Evolutionary conservation across 2,329 filamentous ascomycete genomes (phyloP).

Genomic region (Xylaria arbuscula): DNA sequence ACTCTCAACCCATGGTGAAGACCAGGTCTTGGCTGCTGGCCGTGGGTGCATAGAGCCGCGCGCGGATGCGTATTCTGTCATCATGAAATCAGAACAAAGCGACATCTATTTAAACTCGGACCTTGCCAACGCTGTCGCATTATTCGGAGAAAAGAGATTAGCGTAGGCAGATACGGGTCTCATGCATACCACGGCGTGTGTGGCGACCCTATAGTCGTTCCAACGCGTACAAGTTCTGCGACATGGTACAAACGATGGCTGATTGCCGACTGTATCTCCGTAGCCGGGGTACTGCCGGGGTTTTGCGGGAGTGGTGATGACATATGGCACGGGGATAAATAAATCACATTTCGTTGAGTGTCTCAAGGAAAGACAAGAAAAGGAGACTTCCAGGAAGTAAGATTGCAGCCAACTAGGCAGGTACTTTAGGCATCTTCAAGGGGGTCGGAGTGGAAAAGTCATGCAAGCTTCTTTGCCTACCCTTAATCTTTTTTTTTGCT

Average conservation of each 20-base stretch:
- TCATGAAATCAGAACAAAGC: constrained; percentile 20
- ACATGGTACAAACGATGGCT: constrained; percentile 30
- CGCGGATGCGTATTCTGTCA: constrained; percentile 13
- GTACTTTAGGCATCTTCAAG: constrained; percentile 4
- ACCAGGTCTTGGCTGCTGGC: not conserved
- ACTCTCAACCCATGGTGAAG: not conserved
- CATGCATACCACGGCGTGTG: constrained; percentile 11
- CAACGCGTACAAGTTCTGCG: constrained; percentile 11
- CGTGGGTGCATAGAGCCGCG: constrained; percentile 1
- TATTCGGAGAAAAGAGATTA: constrained; percentile 22
- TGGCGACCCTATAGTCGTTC: constrained; percentile 13
- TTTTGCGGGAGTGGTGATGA: constrained; percentile 28
- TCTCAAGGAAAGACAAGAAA: constrained; percentile 30
- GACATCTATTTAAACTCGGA: constrained; percentile 1
- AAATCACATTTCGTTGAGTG: constrained; percentile 19
- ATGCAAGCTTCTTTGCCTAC: constrained; percentile 16
- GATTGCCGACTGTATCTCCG: constrained; percentile 34
- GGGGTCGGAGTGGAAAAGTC: constrained; percentile 20
- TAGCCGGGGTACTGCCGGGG: constrained; percentile 41
- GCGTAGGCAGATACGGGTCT: constrained; percentile 7
- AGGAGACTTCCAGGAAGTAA: not conserved
- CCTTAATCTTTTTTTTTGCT: constrained; percentile 8
- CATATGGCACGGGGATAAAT: constrained; percentile 23
- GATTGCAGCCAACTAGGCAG: not conserved
- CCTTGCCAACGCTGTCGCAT: constrained; percentile 11